Conservation (phyloP, 768 basidiomycete genomes). For the Clitopilus hobsonii region DNA sequence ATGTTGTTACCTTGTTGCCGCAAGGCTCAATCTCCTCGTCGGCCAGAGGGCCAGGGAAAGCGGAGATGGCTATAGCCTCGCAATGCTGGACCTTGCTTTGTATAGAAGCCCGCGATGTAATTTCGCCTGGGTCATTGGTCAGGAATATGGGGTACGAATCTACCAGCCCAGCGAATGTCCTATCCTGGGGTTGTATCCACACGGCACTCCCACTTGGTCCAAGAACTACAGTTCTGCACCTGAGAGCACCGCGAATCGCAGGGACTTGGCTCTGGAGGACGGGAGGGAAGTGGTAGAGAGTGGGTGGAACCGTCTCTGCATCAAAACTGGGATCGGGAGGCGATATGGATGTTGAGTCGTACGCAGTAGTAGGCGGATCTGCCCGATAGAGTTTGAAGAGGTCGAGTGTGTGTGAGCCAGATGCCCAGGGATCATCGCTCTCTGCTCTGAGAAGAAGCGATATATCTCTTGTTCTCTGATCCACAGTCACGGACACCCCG, state of each 20-base stretch:
- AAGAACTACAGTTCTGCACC: constrained; percentile 49
- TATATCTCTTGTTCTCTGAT: constrained; percentile 14
- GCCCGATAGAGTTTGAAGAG: constrained; percentile 40
- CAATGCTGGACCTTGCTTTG: constrained; percentile 22
- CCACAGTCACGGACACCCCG: constrained; percentile 36
- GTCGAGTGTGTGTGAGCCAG: constrained; percentile 42
- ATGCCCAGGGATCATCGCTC: constrained; percentile 58
- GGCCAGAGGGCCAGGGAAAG: constrained; percentile 45
- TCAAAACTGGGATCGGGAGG: not conserved
- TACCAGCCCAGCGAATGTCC: constrained; percentile 33
- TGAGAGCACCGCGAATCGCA: constrained; percentile 45
- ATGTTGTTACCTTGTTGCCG: too few species aligned
- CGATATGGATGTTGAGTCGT: too few species aligned
- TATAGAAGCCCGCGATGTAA: constrained; percentile 11
- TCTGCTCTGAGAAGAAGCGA: constrained; percentile 55
- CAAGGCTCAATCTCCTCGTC: not conserved
- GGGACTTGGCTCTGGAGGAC: constrained; percentile 25
- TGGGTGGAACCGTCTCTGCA: constrained; percentile 7
- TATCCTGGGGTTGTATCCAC: constrained; percentile 57
- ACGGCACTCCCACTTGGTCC: constrained; percentile 54
- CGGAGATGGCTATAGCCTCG: constrained; percentile 34
- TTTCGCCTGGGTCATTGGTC: constrained; percentile 2
- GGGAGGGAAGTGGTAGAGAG: constrained; percentile 49
- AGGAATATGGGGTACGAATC: constrained; percentile 15
- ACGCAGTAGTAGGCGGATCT: not conserved